Evolutionary conservation across 2,329 filamentous ascomycete genomes (phyloP).

Genomic region (Penicillium expansum): DNA sequence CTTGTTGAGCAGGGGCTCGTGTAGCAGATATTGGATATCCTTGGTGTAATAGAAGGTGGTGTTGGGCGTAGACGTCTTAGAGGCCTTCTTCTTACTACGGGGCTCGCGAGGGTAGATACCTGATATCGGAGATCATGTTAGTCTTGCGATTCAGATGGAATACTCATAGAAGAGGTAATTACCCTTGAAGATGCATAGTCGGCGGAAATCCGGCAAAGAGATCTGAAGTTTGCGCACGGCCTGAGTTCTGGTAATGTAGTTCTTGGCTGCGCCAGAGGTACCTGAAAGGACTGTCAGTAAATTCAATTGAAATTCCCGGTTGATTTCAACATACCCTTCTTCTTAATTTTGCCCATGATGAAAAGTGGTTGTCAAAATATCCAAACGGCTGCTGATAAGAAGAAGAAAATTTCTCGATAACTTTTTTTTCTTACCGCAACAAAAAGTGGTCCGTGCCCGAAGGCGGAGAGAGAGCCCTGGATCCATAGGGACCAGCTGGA

Average conservation of each 20-base stretch:
- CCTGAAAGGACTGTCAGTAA: slow-evolving; percentile 47
- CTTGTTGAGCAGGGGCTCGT: slow-evolving; percentile 89
- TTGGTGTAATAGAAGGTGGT: slow-evolving; percentile 93
- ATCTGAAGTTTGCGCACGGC: slow-evolving; percentile 97
- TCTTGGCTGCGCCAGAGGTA: slow-evolving; percentile 87
- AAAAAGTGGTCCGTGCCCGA: slow-evolving; percentile 33
- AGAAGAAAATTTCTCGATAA: slow-evolving; percentile 39
- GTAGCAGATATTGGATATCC: slow-evolving; percentile 96
- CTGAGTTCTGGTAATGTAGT: slow-evolving; percentile 96
- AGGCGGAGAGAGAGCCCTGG: slow-evolving; percentile 18
- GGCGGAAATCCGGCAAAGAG: slow-evolving; percentile 92
- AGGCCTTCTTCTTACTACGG: slow-evolving; percentile 93
- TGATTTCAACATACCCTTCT: slow-evolving; percentile 64
- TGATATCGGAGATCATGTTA: slow-evolving; percentile 27
- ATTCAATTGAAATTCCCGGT: not conserved
- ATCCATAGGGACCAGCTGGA: slow-evolving; percentile 10
- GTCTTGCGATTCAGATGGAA: slow-evolving; percentile 1
- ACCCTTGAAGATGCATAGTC: slow-evolving; percentile 98
- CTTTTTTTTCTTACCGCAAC: slow-evolving; percentile 33
- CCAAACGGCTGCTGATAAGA: slow-evolving; percentile 34
- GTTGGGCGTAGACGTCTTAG: slow-evolving; percentile 81
- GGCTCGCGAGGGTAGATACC: slow-evolving; percentile 97
- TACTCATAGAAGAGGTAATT: slow-evolving; percentile 4
- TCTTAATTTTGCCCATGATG: slow-evolving; percentile 75
- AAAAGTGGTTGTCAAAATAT: slow-evolving; percentile 20